Percentiles rank a stretch among this genome's conserved stretches.
phyloP scores from a whole-genome alignment of 1,284 basidiomycete species.

The Ganoderma meredithae region DNA sequence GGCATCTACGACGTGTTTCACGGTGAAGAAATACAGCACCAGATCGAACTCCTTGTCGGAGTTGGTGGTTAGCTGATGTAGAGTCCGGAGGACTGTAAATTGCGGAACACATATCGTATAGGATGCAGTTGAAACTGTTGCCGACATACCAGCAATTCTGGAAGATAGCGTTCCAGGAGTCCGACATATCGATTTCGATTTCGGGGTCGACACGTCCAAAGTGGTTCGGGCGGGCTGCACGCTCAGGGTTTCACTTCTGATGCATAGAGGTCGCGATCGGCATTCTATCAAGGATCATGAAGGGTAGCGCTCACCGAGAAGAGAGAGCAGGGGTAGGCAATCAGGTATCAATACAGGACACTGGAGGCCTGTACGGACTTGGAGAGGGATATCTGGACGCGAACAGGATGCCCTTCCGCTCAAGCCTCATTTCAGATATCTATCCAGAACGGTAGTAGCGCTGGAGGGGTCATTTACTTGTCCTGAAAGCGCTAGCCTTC shows the following conservation, averaged over 20 bases:
- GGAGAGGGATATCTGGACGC: background rate
- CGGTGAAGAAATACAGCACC: constrained; percentile 24
- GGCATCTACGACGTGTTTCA: constrained; percentile 14
- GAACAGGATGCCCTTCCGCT: background rate
- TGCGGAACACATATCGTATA: background rate
- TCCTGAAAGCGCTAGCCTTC: background rate
- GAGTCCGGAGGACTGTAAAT: background rate
- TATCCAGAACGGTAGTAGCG: background rate
- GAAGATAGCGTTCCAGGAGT: constrained; percentile 7
- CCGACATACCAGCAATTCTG: constrained; percentile 12
- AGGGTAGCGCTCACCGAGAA: background rate
- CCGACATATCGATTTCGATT: background rate
- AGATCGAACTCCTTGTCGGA: constrained; percentile 23
- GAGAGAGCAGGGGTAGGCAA: background rate
- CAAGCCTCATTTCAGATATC: too few relatives aligned
- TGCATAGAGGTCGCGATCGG: background rate
- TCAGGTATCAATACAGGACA: background rate
- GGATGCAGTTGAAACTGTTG: constrained; percentile 11
- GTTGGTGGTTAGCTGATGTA: background rate
- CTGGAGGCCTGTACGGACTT: background rate
- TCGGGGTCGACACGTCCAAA: background rate
- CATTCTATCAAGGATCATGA: background rate
- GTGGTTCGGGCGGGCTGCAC: background rate
- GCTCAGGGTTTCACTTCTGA: background rate
- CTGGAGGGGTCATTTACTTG: background rate